These are phyloP conservation scores for Alternaria dauci DNA, from an alignment of 2,329 filamentous ascomycete genomes.

Conservation along the genomic window DNA sequence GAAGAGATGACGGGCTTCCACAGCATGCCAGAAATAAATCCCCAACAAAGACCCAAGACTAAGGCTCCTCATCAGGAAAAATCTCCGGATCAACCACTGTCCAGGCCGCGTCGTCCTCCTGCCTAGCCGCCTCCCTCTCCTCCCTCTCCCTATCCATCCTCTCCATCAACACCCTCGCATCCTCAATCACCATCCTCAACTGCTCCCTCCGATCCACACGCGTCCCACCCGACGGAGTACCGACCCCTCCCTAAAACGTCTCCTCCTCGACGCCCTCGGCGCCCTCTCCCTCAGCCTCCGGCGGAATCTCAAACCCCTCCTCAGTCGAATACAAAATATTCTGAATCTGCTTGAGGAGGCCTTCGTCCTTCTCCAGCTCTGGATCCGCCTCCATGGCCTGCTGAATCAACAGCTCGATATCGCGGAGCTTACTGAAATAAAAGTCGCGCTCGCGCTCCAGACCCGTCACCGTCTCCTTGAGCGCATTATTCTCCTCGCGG, in stretches of 20 bases:
- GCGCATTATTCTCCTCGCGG: conserved; percentile 82
- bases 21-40: neutral
- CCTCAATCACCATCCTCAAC: conserved; percentile 8
- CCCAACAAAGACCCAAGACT: neutral
- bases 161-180: conserved; percentile 15
- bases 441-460: conserved; percentile 97
- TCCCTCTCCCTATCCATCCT: neutral
- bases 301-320: conserved; percentile 82
- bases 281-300: conserved; percentile 70
- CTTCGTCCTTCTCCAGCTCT: conserved; percentile 91
- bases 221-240: neutral
- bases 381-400: conserved; percentile 91
- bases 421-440: conserved; percentile 97
- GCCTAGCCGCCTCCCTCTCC: neutral
- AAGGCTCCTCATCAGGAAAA: neutral
- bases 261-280: conserved; percentile 77
- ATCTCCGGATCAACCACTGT: neutral
- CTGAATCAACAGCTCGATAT: conserved; percentile 95
- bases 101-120: no score
- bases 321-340: conserved; percentile 97
- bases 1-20: neutral
- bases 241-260: conserved; percentile 45
- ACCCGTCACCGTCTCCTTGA: conserved; percentile 95
- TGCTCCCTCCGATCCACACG: neutral
- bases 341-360: conserved; percentile 94